phyloP scores from a whole-genome alignment of 179 eudicot genomes.

The Camellia oleifera region DNA sequence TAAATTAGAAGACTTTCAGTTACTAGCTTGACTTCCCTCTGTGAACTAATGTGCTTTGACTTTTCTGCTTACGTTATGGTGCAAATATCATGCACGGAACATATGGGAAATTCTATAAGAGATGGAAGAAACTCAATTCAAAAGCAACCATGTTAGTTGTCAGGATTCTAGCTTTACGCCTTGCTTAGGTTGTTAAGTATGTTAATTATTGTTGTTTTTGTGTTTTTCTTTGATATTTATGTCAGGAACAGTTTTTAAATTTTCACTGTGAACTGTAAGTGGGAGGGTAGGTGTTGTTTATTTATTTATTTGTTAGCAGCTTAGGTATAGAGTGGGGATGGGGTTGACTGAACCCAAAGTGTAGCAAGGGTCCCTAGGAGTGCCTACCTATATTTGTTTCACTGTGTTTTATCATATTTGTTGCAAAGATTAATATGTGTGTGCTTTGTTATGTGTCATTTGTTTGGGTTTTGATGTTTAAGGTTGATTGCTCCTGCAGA shows the following conservation, averaged over 20 bases:
- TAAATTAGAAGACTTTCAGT: background rate
- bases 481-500: constrained; percentile 35
- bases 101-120: background rate
- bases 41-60: background rate
- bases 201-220: no score
- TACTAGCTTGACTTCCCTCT: background rate
- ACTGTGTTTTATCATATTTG: background rate
- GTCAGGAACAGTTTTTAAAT: no score
- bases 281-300: no score
- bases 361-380: background rate
- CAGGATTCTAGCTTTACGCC: background rate
- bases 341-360: background rate
- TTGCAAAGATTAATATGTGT: background rate
- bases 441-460: background rate
- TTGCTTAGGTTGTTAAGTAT: background rate
- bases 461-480: background rate
- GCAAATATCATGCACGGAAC: background rate
- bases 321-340: background rate
- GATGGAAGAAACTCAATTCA: background rate
- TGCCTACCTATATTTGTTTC: background rate
- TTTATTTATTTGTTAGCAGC: no score
- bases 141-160: background rate
- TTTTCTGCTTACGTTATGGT: background rate
- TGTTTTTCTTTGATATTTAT: no score
- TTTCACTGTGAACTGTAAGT: no score